phyloP scores from a whole-genome alignment of 208 protist genomes.

The Phytomonas francai region DNA sequence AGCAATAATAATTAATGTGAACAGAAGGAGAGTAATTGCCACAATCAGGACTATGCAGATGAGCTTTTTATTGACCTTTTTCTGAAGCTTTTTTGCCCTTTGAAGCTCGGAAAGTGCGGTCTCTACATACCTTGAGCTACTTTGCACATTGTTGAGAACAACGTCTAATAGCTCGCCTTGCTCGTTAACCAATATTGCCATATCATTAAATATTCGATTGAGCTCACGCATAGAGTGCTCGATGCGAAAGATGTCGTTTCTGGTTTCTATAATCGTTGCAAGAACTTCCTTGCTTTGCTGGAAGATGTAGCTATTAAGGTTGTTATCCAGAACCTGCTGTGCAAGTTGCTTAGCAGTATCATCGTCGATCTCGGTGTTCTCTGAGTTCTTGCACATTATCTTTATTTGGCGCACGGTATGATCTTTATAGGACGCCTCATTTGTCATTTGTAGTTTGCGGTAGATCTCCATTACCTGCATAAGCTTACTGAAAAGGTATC shows the following conservation, averaged over 20 bases:
- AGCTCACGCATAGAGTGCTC: constrained; percentile 83
- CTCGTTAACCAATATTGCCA: constrained; percentile 84
- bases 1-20: constrained; percentile 13
- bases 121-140: constrained; percentile 51
- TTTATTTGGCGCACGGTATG: constrained; percentile 89
- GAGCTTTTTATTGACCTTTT: constrained; percentile 68
- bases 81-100: constrained; percentile 72
- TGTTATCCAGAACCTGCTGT: constrained; percentile 74
- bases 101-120: constrained; percentile 52
- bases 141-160: constrained; percentile 70
- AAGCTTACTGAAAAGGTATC: constrained; percentile 42
- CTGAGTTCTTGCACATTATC: constrained; percentile 80
- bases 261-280: constrained; percentile 75
- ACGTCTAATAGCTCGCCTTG: constrained; percentile 84
- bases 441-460: constrained; percentile 46
- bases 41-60: constrained; percentile 47
- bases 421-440: constrained; percentile 59
- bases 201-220: constrained; percentile 85
- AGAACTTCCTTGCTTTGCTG: constrained; percentile 85
- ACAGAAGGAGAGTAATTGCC: constrained; percentile 33
- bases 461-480: constrained; percentile 47
- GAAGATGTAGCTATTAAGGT: constrained; percentile 74
- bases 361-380: constrained; percentile 72
- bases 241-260: constrained; percentile 87
- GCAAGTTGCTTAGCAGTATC: constrained; percentile 57